Evolutionary conservation across 2,329 filamentous ascomycete species (phyloP).

Genomic region (Alternaria ventricosa): DNA sequence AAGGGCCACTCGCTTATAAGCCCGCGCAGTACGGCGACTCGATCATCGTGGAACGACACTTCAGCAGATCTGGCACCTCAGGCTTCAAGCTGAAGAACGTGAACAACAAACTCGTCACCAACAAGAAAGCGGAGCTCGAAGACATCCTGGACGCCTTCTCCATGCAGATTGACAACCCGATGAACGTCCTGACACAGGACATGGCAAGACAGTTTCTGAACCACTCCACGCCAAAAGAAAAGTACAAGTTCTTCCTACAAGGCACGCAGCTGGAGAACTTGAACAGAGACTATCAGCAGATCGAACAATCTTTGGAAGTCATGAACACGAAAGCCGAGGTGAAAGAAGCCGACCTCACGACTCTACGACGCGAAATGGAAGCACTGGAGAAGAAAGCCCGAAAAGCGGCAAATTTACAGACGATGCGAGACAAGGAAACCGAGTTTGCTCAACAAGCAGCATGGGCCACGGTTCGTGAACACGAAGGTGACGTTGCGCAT

Average conservation of each 20-base stretch:
- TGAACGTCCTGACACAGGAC: constrained; percentile 95
- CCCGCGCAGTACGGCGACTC: constrained; percentile 80
- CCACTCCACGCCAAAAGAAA: constrained; percentile 78
- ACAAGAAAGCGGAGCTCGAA: constrained; percentile 84
- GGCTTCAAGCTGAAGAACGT: constrained; percentile 87
- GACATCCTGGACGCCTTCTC: constrained; percentile 93
- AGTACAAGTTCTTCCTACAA: constrained; percentile 96
- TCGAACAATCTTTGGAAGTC: constrained; percentile 78
- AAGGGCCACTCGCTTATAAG: constrained; percentile 83
- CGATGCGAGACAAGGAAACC: constrained; percentile 66
- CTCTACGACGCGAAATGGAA: constrained; percentile 64
- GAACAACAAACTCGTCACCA: constrained; percentile 74
- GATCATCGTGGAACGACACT: constrained; percentile 91
- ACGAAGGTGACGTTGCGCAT: constrained; percentile 62
- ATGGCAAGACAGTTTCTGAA: constrained; percentile 93
- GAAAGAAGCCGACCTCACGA: constrained; percentile 68
- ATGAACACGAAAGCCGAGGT: constrained; percentile 69
- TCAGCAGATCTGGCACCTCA: constrained; percentile 74
- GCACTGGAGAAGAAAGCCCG: constrained; percentile 70
- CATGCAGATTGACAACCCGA: constrained; percentile 93
- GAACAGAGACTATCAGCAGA: constrained; percentile 86
- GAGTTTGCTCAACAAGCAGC: constrained; percentile 71
- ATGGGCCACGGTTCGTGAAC: constrained; percentile 86
- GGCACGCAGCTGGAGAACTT: constrained; percentile 93
- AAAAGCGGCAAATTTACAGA: constrained; percentile 69